These are phyloP conservation scores for Triticum dicoccoides DNA, from an alignment of 176 grass and related monocot genomes.

Conservation along the genomic window DNA sequence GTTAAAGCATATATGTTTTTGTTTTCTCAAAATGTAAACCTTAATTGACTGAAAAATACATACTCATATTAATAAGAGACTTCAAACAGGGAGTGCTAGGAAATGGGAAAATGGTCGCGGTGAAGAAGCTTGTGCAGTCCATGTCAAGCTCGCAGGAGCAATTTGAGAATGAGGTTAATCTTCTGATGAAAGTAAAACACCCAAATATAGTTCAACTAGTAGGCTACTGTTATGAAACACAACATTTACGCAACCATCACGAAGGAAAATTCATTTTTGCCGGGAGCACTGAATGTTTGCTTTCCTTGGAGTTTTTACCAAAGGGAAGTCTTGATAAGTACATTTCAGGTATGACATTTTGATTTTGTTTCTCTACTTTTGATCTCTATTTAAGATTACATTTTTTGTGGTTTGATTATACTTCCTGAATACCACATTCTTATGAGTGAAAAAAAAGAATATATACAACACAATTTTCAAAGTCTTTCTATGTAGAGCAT, in stretches of 20 bases:
- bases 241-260: fast-evolving
- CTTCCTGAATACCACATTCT: fast-evolving
- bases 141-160: no score
- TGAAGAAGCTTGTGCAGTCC: no score
- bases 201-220: no score
- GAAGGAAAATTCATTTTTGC: not conserved
- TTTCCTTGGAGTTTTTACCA: not conserved
- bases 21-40: not conserved
- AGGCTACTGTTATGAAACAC: no score
- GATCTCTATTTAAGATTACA: not conserved
- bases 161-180: no score
- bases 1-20: not conserved
- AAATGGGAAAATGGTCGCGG: no score
- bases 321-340: not conserved
- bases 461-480: not conserved
- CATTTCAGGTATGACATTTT: not conserved
- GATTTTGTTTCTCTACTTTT: not conserved
- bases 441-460: not conserved
- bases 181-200: no score
- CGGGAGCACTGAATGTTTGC: not conserved
- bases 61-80: no score
- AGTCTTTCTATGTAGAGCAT: no score
- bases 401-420: not conserved
- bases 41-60: not conserved
- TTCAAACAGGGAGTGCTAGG: no score